phyloP scores from a whole-genome alignment of 495 filamentous ascomycete genomes.

The Penicillium salamii region DNA sequence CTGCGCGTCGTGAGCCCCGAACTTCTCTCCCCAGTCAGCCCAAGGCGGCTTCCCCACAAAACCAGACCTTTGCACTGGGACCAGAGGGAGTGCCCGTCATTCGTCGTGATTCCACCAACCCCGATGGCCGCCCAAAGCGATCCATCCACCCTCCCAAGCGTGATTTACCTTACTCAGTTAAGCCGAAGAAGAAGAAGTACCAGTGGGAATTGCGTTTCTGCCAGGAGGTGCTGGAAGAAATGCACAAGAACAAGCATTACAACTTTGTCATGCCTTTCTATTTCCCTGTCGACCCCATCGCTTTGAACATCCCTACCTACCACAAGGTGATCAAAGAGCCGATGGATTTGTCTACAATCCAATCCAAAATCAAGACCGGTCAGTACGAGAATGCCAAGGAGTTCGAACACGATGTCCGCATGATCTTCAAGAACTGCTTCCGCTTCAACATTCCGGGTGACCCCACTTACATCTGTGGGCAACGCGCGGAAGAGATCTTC shows the following conservation, averaged over 20 bases:
- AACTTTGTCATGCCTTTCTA: constrained; percentile 67
- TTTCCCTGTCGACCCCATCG: constrained; percentile 85
- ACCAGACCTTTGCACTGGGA: constrained; percentile 73
- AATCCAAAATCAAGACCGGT: constrained; percentile 71
- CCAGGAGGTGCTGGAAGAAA: constrained; percentile 73
- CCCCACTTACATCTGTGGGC: constrained; percentile 65
- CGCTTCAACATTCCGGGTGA: constrained; percentile 86
- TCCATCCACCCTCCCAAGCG: constrained; percentile 91
- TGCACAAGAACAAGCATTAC: constrained; percentile 71
- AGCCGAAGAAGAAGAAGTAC: constrained; percentile 89
- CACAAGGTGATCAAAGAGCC: constrained; percentile 92
- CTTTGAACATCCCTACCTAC: constrained; percentile 89
- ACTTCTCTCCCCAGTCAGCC: constrained; percentile 37
- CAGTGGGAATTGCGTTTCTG: constrained; percentile 88
- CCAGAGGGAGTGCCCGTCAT: constrained; percentile 88
- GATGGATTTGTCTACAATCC: constrained; percentile 85
- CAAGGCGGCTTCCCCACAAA: constrained; percentile 49
- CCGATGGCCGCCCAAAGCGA: constrained; percentile 80
- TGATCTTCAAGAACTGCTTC: constrained; percentile 87
- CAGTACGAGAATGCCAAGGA: constrained; percentile 81
- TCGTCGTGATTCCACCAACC: constrained; percentile 77
- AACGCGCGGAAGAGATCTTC: constrained; percentile 69
- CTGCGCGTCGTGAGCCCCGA: constrained; percentile 53
- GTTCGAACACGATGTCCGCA: constrained; percentile 75
- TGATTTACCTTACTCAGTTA: constrained; percentile 79